These are phyloP conservation scores for Penicillium bialowiezense DNA, from an alignment of 495 filamentous ascomycete genomes.

Conservation along the genomic window DNA sequence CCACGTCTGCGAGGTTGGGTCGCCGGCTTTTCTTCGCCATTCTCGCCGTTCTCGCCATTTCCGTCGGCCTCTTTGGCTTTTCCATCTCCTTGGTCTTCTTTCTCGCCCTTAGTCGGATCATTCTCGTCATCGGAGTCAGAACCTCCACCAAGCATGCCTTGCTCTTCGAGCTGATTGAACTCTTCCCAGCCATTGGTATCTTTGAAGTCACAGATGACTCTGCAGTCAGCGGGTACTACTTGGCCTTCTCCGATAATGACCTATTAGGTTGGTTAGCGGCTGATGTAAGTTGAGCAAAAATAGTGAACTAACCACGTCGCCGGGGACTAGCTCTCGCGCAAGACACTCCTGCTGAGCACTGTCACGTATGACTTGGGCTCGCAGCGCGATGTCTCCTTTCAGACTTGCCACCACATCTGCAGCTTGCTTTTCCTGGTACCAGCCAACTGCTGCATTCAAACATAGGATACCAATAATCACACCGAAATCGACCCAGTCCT, in stretches of 20 bases:
- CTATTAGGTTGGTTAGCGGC: conserved; percentile 24
- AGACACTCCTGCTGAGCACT: conserved; percentile 63
- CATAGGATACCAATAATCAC: conserved; percentile 78
- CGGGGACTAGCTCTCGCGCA: conserved; percentile 73
- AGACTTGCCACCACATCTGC: conserved; percentile 77
- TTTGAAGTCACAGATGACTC: conserved; percentile 69
- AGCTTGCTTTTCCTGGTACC: conserved; percentile 83
- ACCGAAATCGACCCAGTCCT: conserved; percentile 79
- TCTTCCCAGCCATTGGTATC: conserved; percentile 64
- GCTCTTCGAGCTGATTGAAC: conserved; percentile 53
- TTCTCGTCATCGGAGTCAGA: conserved; percentile 48
- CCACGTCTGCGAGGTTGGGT: conserved; percentile 33
- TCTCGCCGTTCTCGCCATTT: conserved; percentile 1
- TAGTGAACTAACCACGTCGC: conserved; percentile 65
- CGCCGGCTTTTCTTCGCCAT: conserved; percentile 10
- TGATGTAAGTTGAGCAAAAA: not conserved
- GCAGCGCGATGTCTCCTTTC: conserved; percentile 80
- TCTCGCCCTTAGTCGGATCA: conserved; percentile 7
- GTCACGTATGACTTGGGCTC: conserved; percentile 64
- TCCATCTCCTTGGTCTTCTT: conserved; percentile 10
- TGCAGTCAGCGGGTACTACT: conserved; percentile 67
- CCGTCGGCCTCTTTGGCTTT: conserved; percentile 13
- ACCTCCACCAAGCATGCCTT: conserved; percentile 53
- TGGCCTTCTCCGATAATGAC: conserved; percentile 68
- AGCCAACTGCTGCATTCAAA: conserved; percentile 73